Conservation (phyloP, 805 yeast species). For the Clavispora fructus region DNA sequence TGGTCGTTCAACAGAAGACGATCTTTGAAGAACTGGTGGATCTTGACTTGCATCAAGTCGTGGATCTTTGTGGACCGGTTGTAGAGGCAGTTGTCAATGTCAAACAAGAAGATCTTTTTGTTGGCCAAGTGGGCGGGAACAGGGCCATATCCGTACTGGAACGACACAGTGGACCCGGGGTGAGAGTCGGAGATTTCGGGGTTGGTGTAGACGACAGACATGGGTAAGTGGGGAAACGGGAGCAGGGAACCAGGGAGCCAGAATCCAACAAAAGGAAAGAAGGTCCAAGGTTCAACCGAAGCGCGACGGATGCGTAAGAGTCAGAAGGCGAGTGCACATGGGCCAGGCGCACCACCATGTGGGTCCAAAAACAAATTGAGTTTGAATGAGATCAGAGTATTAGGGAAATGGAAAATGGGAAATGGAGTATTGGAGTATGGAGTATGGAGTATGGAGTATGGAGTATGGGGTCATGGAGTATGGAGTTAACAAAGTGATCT, state of each 20-base stretch:
- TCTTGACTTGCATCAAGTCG: slow-evolving; percentile 81
- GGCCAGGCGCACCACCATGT: not conserved
- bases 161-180: slow-evolving; percentile 13
- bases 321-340: not conserved
- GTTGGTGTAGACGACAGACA: slow-evolving; percentile 5
- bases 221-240: not conserved
- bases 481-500: too few relatives aligned
- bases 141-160: slow-evolving; percentile 17
- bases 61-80: slow-evolving; percentile 69
- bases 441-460: too few relatives aligned
- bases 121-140: slow-evolving; percentile 7
- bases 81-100: slow-evolving; percentile 90
- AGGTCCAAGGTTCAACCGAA: too few relatives aligned
- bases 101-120: slow-evolving; percentile 63
- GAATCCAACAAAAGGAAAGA: too few relatives aligned
- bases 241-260: not conserved
- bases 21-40: slow-evolving; percentile 73
- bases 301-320: not conserved
- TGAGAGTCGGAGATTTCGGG: slow-evolving; percentile 8
- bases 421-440: too few relatives aligned
- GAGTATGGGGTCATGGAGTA: too few relatives aligned
- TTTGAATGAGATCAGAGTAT: too few relatives aligned
- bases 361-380: not conserved
- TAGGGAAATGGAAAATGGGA: too few relatives aligned
- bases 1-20: slow-evolving; percentile 57